phyloP scores from a whole-genome alignment of 371 early-diverging fungal genomes.

The Mortierella sp. region DNA sequence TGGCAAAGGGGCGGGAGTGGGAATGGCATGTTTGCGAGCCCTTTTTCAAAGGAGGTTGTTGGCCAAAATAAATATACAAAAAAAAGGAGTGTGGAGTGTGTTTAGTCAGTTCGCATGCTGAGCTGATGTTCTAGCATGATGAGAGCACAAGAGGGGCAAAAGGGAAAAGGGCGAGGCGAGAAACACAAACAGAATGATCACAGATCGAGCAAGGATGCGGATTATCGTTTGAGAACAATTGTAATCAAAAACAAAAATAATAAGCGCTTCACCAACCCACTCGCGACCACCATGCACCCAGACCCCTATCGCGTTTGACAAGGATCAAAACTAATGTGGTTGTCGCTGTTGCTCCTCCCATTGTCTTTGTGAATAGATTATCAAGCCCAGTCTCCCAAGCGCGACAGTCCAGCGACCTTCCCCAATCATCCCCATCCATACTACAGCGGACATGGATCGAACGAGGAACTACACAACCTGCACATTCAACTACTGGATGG shows the following conservation, averaged over 20 bases:
- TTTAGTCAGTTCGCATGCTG: constrained; percentile 7
- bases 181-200: not conserved
- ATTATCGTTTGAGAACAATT: not conserved
- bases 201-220: not conserved
- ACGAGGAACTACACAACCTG: constrained; percentile 33
- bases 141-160: constrained; percentile 6
- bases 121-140: constrained; percentile 12
- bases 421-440: constrained; percentile 17
- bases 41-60: constrained; percentile 1
- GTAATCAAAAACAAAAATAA: not conserved
- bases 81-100: constrained; percentile 9
- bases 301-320: not conserved
- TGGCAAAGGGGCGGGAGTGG: not conserved
- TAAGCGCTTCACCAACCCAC: not conserved
- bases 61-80: constrained; percentile 1
- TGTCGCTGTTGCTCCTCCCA: not conserved
- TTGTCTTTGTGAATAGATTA: constrained; percentile 31
- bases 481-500: constrained; percentile 18
- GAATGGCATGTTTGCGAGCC: not conserved
- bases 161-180: not conserved
- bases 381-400: constrained; percentile 48
- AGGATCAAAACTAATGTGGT: not conserved
- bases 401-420: constrained; percentile 26
- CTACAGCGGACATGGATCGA: constrained; percentile 35
- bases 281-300: not conserved